These are phyloP conservation scores for Saitozyma podzolica DNA, from an alignment of 768 basidiomycete genomes.

Conservation along the genomic window DNA sequence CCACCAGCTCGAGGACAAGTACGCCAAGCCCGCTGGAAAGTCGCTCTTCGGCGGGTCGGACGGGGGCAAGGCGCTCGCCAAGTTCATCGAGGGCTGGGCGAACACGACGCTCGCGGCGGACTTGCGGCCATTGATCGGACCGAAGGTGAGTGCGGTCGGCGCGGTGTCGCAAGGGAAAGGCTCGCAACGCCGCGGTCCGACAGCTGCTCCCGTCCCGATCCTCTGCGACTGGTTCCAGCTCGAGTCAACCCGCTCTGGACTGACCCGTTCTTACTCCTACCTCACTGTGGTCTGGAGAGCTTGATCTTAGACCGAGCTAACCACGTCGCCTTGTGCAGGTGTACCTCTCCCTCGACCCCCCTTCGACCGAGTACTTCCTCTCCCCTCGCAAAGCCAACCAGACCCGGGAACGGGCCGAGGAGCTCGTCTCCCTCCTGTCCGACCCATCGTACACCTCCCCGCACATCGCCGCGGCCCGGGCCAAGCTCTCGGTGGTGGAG, in stretches of 20 bases:
- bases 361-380: conserved; percentile 1
- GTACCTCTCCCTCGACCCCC: neutral
- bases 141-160: neutral
- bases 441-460: neutral
- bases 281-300: too few relatives aligned
- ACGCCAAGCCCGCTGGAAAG: neutral
- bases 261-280: too few relatives aligned
- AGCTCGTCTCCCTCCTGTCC: neutral
- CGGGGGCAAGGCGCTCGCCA: neutral
- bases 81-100: neutral
- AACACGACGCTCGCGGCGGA: neutral
- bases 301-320: too few relatives aligned
- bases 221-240: too few relatives aligned
- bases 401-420: neutral
- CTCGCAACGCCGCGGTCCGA: too few relatives aligned
- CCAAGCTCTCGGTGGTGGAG: neutral
- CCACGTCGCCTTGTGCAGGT: neutral
- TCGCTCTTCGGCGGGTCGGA: neutral
- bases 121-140: neutral
- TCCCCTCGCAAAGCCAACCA: neutral
- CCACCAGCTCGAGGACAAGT: neutral
- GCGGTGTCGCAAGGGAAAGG: too few relatives aligned
- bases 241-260: too few relatives aligned
- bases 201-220: too few relatives aligned
- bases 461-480: neutral